Base-by-base conservation (phyloP, 2,329 filamentous ascomycete species). In the Claviceps sp. region DNA sequence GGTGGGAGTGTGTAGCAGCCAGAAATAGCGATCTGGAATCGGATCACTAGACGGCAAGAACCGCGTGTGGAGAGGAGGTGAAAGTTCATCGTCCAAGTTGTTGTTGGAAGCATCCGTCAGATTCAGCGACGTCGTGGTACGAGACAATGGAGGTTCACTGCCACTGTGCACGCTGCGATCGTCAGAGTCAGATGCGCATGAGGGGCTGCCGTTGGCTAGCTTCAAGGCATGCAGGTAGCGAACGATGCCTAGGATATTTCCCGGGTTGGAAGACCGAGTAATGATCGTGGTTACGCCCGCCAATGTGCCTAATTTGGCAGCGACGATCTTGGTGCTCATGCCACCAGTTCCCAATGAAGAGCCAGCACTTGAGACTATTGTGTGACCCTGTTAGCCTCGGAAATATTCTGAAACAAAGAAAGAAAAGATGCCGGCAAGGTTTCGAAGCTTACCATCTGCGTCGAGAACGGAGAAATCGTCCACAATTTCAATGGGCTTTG, bases 271-370 rank as follows among this genome's bases (percentile, higher is more conserved):
- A 53, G 88, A 95, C 58, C 86, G 84, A 8, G 93, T 95, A 63
- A 98, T 97, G 63, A 98, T 81, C 3, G 93, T 97, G 1, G 89
- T 97, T 38, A 97, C 91, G 46, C 93, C 93, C 13, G 89, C 93
- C 38, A 90, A 93, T 6, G 90, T 96, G 37, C 91, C 93, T 41
- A 98, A 77, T 51, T 87, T 82, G 26, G 93, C 93, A 50, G 93
- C 93, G 26, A 94, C 84, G 60, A 98, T 95, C 72, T 98, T 98
- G 54, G 93, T 98, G 57, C 85, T 84, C 93, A 98, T 98, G 45
- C 93, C 93, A 20, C 93, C 93, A 2, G 93, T 98, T 22, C 93
- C 93, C 16, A 98, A 72, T 4, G 86, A 77, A 2, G 89, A 96
- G 4, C 93, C 93, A 22, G 88, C 86, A 34, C 85, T 88, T 2